Evolutionary conservation across 805 yeast genomes (phyloP).

Genomic region (Tetrapisispora nanseiensis): DNA sequence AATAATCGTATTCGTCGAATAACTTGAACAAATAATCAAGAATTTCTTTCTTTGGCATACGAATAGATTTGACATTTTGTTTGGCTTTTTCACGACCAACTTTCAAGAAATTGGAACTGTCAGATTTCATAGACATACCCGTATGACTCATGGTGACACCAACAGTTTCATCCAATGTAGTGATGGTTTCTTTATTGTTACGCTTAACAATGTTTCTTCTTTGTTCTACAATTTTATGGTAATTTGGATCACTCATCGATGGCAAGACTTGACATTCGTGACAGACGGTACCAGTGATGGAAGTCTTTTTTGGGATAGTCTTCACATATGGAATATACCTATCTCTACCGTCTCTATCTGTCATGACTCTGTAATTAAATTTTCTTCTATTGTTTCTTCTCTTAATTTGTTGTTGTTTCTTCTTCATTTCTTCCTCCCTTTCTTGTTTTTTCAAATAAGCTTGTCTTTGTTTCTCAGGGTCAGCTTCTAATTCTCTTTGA

Average conservation of each 20-base stretch:
- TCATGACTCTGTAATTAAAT: constrained; percentile 30
- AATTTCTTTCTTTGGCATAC: constrained; percentile 88
- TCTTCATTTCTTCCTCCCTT: constrained; percentile 29
- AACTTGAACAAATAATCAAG: constrained; percentile 79
- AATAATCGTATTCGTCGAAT: constrained; percentile 91
- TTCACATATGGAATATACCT: constrained; percentile 71
- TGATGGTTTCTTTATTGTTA: constrained; percentile 50
- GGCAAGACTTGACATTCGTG: constrained; percentile 92
- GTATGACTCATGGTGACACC: constrained; percentile 84
- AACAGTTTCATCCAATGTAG: constrained; percentile 67
- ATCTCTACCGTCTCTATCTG: constrained; percentile 33
- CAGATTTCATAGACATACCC: constrained; percentile 71
- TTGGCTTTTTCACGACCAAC: constrained; percentile 40
- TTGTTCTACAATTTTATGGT: constrained; percentile 50
- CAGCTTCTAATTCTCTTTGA: constrained; percentile 28
- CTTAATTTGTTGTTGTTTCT: constrained; percentile 32
- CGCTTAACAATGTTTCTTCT: constrained; percentile 40
- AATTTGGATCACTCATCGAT: constrained; percentile 59
- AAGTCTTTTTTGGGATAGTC: constrained; percentile 82
- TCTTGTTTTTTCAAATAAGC: constrained; percentile 27
- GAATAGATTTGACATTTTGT: constrained; percentile 58
- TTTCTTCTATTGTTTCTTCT: constrained; percentile 29
- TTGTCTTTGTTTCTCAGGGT: constrained; percentile 31
- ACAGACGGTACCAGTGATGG: constrained; percentile 74
- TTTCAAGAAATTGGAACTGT: constrained; percentile 58